Evolutionary conservation across 2,329 filamentous ascomycete species (phyloP).

Genomic region (Hypomyces rosellus): DNA sequence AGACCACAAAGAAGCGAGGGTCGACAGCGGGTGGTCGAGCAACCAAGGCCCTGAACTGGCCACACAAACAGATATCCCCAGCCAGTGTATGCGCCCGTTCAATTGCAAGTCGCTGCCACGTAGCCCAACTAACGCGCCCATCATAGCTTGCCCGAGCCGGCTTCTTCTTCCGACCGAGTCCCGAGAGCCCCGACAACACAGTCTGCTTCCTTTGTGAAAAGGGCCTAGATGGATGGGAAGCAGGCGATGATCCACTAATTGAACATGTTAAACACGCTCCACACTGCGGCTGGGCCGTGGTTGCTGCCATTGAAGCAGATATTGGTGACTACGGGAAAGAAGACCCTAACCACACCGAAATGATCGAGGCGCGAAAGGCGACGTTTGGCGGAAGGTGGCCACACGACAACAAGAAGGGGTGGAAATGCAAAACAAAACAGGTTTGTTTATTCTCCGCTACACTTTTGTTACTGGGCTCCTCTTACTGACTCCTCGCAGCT

Average conservation of each 20-base stretch:
- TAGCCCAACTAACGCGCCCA: conserved; percentile 16
- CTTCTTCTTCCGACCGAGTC: conserved; percentile 78
- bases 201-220: conserved; percentile 82
- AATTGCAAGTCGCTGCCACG: background rate
- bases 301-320: conserved; percentile 54
- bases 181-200: conserved; percentile 76
- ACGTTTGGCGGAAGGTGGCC: conserved; percentile 88
- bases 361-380: conserved; percentile 70
- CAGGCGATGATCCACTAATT: conserved; percentile 70
- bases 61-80: conserved; percentile 47
- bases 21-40: conserved; percentile 52
- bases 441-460: conserved; percentile 32
- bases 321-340: conserved; percentile 58
- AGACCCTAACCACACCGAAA: conserved; percentile 65
- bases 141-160: conserved; percentile 78
- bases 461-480: background rate
- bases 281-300: conserved; percentile 82
- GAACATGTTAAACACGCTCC: conserved; percentile 83
- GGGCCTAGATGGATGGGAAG: conserved; percentile 86
- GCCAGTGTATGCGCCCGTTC: conserved; percentile 23
- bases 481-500: conserved; percentile 47
- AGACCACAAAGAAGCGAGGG: conserved; percentile 59
- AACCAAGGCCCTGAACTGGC: conserved; percentile 63
- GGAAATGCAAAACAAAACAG: conserved; percentile 86
- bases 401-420: conserved; percentile 79